Conservation (phyloP, 306 rosid species). For the Prunus padus region DNA sequence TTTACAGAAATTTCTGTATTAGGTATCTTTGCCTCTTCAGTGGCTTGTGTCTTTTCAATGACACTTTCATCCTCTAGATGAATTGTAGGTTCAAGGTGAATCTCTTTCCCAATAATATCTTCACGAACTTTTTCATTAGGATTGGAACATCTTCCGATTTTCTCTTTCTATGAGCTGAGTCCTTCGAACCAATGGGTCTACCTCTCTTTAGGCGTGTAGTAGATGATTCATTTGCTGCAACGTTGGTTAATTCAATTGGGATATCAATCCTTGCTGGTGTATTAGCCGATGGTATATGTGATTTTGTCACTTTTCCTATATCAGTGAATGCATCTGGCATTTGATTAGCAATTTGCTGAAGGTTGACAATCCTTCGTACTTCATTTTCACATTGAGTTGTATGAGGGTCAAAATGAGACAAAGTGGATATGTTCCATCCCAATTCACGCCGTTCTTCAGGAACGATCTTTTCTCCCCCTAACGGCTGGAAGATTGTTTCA, state of each 20-base stretch:
- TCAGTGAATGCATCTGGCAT: constrained; percentile 11
- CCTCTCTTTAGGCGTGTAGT: not conserved
- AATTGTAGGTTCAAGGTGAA: no score
- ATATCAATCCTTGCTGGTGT: not conserved
- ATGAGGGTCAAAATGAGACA: not conserved
- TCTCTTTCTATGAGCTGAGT: not conserved
- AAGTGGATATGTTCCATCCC: not conserved
- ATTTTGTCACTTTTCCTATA: not conserved
- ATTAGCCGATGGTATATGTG: constrained; percentile 1
- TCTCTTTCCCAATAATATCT: no score
- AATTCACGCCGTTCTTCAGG: not conserved
- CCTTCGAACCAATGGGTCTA: not conserved
- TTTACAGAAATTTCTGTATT: no score
- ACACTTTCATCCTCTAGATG: no score
- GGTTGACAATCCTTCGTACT: not conserved
- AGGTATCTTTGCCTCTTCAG: no score
- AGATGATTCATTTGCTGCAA: constrained; percentile 1
- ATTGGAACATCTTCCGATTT: not conserved
- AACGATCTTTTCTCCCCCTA: no score
- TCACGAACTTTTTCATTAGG: not conserved
- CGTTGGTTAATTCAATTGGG: not conserved
- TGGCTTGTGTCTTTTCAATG: no score
- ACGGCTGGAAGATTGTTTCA: no score
- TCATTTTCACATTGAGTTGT: constrained; percentile 7
- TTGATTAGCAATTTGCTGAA: not conserved